These are phyloP conservation scores for Misopates orontium DNA, from an alignment of 257 asterid genomes.

Conservation along the genomic window DNA sequence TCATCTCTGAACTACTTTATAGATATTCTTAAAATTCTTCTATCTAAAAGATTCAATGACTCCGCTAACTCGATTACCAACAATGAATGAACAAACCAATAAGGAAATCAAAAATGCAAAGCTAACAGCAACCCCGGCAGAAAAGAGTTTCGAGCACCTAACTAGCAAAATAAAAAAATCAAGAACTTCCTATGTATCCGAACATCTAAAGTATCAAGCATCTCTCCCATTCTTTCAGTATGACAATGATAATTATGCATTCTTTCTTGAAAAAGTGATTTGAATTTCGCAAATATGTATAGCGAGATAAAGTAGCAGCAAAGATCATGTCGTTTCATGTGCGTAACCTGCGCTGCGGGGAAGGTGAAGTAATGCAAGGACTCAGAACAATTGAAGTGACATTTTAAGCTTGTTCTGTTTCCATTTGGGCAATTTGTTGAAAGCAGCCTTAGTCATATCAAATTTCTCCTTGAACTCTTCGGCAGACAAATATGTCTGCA, in stretches of 20 bases:
- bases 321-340: constrained; percentile 13
- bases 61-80: constrained; percentile 11
- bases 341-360: constrained; percentile 31
- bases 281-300: constrained; percentile 6
- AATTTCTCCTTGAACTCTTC: constrained; percentile 88
- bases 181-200: constrained; percentile 32
- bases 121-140: constrained; percentile 42
- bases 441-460: constrained; percentile 67
- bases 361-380: constrained; percentile 18
- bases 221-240: constrained; percentile 27
- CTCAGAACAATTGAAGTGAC: constrained; percentile 73
- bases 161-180: constrained; percentile 8
- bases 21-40: background rate
- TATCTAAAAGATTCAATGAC: constrained; percentile 1
- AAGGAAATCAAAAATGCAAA: constrained; percentile 31
- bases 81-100: constrained; percentile 7
- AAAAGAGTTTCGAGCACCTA: constrained; percentile 38
- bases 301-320: constrained; percentile 5
- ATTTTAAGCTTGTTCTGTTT: constrained; percentile 94
- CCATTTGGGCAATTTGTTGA: constrained; percentile 96
- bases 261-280: constrained; percentile 24
- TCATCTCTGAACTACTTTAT: constrained; percentile 32
- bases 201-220: constrained; percentile 26
- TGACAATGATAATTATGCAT: constrained; percentile 32
- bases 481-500: constrained; percentile 79